Base-by-base conservation (phyloP, 306 rosid genomes). In the Comarum palustre region DNA sequence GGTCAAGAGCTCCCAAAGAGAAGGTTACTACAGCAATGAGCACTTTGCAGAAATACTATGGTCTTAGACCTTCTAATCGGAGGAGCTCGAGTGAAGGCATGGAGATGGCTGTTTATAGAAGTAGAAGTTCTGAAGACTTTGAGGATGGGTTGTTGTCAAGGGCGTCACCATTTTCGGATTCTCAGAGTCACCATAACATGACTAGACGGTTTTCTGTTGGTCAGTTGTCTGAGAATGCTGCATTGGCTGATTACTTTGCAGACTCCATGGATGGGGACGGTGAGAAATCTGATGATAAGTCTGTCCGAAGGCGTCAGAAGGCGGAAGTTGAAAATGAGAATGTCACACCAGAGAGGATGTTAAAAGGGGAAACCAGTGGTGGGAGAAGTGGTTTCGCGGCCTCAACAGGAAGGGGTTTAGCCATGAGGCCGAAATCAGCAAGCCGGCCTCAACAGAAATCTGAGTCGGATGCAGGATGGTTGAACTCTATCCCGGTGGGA, bases 261-360 rank as follows among this genome's bases (percentile, higher is more conserved):
- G 90, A 88, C 22, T 66, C 80, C n/a, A 84, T 83, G 20, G 84
- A 87, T 52, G 89, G 83, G 34, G 87, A 76, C 48, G 66, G 61
- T 71, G 92, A 88, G 19, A 90, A 77, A 79, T 86, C 85, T 48
- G 93, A 88, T 54, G 97, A 91, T 75, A 89, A 87, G 73, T 84
- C 90, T 0, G 90, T 91, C 68, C 92, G 97, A 14, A 82, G 97
- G 83, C 95, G 92, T 79, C 90, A 81, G 78, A 89, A 85, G 72
- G 60, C 83, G n/a, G 90, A 88, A 57, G 87, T 78, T 73, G 96
- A 88, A 76, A 66, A 71, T 32, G 83, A 84, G 71, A 74, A 54
- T 62, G 80, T 51, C 73, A 81, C 86, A 8, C 89, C 90, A 41
- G 96, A 89, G 69, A 91, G 74, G 82, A 17, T 72, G 54, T 73